Evolutionary conservation across 352 stramenopile genomes (phyloP).

Genomic region (Elongisporangium anandrum): DNA sequence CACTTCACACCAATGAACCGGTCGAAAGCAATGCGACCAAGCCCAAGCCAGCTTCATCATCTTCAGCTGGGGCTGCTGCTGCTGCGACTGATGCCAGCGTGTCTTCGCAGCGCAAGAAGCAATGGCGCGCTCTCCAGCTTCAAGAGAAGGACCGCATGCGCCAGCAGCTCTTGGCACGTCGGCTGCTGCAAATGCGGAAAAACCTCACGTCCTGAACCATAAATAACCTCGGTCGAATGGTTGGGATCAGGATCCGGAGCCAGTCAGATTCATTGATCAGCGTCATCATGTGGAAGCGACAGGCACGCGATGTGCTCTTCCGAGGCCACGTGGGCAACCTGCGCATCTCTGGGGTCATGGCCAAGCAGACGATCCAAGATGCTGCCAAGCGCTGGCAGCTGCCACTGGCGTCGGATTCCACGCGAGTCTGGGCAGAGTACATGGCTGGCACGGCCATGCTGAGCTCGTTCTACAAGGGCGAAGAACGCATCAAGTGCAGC

Average conservation of each 20-base stretch:
- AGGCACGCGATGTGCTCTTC: conserved; percentile 61
- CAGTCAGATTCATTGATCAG: conserved; percentile 4
- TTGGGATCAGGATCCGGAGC: neutral
- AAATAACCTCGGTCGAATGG: neutral
- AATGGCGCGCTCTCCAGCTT: conserved; percentile 51
- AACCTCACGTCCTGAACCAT: conserved; percentile 29
- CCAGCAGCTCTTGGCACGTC: conserved; percentile 39
- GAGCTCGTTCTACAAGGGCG: conserved; percentile 85
- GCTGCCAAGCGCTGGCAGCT: conserved; percentile 54
- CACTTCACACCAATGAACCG: neutral
- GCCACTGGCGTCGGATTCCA: conserved; percentile 28
- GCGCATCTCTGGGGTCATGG: conserved; percentile 73
- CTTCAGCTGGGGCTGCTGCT: neutral
- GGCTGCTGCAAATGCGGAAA: conserved; percentile 45
- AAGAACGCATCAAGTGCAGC: conserved; percentile 79
- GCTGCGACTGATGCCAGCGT: conserved; percentile 5
- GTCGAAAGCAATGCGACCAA: neutral
- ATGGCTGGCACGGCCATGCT: conserved; percentile 83
- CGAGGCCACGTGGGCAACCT: conserved; percentile 79
- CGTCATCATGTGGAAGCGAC: conserved; percentile 39
- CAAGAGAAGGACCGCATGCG: conserved; percentile 64
- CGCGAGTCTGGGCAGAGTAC: conserved; percentile 81
- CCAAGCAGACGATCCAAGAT: conserved; percentile 49
- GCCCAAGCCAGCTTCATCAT: neutral
- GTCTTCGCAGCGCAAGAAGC: conserved; percentile 14